Percentiles rank a stretch among this genome's conserved stretches.
Evolutionary conservation across 805 yeast species (phyloP).

Genomic region (Kazachstania martiniae): DNA sequence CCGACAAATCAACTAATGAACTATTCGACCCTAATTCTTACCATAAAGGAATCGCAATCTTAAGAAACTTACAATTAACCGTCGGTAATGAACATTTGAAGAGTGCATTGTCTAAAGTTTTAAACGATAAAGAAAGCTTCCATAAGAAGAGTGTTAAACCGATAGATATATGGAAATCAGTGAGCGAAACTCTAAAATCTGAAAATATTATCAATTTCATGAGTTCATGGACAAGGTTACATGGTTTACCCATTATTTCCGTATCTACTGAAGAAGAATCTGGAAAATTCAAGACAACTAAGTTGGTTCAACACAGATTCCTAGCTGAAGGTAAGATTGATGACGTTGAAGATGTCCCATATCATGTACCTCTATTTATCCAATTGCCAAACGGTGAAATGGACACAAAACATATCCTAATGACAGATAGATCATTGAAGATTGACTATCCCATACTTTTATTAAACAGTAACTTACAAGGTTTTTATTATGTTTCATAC

Average conservation of each 20-base stretch:
- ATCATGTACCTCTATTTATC: slow-evolving; percentile 46
- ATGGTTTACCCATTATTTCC: slow-evolving; percentile 48
- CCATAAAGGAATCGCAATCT: slow-evolving; percentile 23
- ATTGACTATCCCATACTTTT: slow-evolving; percentile 11
- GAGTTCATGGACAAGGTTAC: slow-evolving; percentile 47
- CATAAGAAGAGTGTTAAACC: slow-evolving; percentile 20
- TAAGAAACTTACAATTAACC: slow-evolving; percentile 21
- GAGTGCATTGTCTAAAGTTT: slow-evolving; percentile 10
- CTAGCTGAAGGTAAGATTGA: slow-evolving; percentile 6
- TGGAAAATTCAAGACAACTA: slow-evolving; percentile 14
- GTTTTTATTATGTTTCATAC: slow-evolving; percentile 42
- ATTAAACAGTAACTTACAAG: slow-evolving; percentile 24
- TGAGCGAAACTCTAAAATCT: slow-evolving; percentile 16
- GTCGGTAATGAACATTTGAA: slow-evolving; percentile 14
- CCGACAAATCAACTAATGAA: slow-evolving; percentile 15
- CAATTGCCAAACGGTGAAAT: slow-evolving; percentile 8
- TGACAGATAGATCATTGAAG: slow-evolving; percentile 22
- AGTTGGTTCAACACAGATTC: slow-evolving; percentile 33
- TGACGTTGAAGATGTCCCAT: slow-evolving; percentile 45
- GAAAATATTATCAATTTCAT: slow-evolving; percentile 19
- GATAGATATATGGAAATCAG: slow-evolving; percentile 19
- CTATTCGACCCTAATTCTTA: slow-evolving; percentile 24
- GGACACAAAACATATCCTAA: slow-evolving; percentile 14
- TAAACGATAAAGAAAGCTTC: slow-evolving; percentile 7
- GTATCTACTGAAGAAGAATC: slow-evolving; percentile 22